Conservation (phyloP, 495 filamentous ascomycete species). For the Penicillium mononematosum region DNA sequence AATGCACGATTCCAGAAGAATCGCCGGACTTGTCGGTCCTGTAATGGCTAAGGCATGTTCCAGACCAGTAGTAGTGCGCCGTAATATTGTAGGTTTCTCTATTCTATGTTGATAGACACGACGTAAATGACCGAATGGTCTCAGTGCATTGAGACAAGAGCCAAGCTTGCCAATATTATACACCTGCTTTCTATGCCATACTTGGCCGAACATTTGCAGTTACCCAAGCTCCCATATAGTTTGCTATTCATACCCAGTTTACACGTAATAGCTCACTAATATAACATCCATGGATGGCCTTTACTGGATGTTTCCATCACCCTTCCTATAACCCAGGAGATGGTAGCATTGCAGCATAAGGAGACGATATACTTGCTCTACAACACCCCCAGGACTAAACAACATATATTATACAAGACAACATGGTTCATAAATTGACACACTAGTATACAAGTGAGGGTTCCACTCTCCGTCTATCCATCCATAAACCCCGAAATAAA, state of each 20-base stretch:
- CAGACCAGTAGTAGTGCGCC: not conserved
- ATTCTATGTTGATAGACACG: not conserved
- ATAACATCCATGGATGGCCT: too few relatives aligned
- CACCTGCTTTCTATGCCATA: not conserved
- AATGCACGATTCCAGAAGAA: slow-evolving; percentile 22
- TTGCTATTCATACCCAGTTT: not conserved
- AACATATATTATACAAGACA: slow-evolving; percentile 4
- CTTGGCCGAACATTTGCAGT: not conserved
- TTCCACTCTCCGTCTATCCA: slow-evolving; percentile 11
- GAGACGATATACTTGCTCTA: not conserved
- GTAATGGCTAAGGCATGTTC: slow-evolving; percentile 9
- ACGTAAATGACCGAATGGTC: not conserved
- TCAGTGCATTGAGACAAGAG: not conserved
- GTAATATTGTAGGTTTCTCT: not conserved
- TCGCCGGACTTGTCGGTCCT: slow-evolving; percentile 16
- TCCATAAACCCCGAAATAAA: slow-evolving; percentile 3
- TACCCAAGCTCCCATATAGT: not conserved
- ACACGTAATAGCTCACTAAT: not conserved
- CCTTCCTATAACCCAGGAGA: not conserved
- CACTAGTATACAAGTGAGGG: slow-evolving; percentile 30
- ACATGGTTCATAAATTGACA: slow-evolving; percentile 23
- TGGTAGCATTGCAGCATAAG: not conserved
- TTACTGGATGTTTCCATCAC: not conserved
- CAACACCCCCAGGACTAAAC: not conserved
- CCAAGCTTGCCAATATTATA: not conserved